Evolutionary conservation across 176 grass and related monocot genomes (phyloP), one percentile per base, ranked within the genome.

Genomic region (Aegilops sharonensis): DNA sequence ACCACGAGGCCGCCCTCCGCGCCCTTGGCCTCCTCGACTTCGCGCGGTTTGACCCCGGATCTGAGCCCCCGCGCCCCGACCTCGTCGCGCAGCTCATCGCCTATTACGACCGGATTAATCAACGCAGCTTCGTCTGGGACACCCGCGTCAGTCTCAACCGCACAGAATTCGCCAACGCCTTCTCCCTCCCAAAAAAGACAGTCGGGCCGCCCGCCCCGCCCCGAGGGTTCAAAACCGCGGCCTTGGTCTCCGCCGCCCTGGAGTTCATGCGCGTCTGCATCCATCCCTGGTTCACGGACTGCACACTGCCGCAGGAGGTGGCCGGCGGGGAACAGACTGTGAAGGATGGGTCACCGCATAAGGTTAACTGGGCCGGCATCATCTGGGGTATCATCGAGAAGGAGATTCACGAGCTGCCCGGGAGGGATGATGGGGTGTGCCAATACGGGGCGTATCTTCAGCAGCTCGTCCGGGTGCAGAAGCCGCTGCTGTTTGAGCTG

Each of bases 301-400:
- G 92, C 85, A 85, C 89, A 81, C 78, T 94, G 35, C 92, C 94
- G 1, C 45, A 63, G 20, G 97, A 99, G 85, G 89, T 99, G 63
- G 92, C 61, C 5, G 59, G 87, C 32, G 94, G 83, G n/a, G 81
- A 91, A 52, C 84, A 85, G 77, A 17, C 71, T n/a, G 94, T 99
- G 54, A 90, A 75, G 86, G 92, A 94, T 14, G 97, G 92, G n/a
- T 87, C 69, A 1, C 71, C 89, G 18, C 89, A 93, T 76, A 91
- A 89, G 94, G 94, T 99, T 34, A 88, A 99, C 83, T 97, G 97
- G 97, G 87, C 79, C 0, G 87, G 87, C 6, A 75, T 99, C 50
- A 89, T 99, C 85, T 97, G 97, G 94, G 77, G 83, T 21, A 87
- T 99, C 67, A 83, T 99, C 40, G 92, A 96, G 72, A 94, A 99